Percentiles rank a stretch among this genome's conserved stretches.
Conservation (phyloP, 2,329 filamentous ascomycete genomes). For the Neopestalotiopsis clavispora region DNA sequence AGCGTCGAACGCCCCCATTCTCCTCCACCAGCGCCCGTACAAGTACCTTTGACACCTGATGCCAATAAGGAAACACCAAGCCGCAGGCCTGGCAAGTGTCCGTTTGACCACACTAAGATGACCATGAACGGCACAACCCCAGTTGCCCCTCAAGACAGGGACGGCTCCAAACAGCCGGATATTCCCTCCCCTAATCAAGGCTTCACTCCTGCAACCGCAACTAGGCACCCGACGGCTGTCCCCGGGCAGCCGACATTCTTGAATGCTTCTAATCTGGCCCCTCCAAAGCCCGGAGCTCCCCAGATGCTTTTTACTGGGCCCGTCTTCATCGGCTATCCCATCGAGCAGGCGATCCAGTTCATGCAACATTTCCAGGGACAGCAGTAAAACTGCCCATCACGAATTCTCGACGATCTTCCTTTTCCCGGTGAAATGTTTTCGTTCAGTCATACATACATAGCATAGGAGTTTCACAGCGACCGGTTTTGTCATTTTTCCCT, state of each 20-base stretch:
- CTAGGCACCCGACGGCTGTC: conserved; percentile 30
- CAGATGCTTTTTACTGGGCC: conserved; percentile 91
- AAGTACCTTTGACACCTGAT: conserved; percentile 47
- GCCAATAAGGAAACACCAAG: conserved; percentile 27
- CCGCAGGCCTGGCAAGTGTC: conserved; percentile 55
- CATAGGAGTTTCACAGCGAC: neutral
- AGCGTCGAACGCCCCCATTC: conserved; percentile 51
- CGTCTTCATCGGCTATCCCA: conserved; percentile 89
- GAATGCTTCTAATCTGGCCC: conserved; percentile 43
- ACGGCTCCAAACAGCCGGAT: conserved; percentile 26
- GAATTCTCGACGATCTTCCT: neutral
- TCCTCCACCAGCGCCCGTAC: conserved; percentile 62
- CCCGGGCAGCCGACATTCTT: conserved; percentile 57
- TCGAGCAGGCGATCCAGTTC: conserved; percentile 80
- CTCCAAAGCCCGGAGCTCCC: conserved; percentile 45
- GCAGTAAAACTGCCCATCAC: neutral
- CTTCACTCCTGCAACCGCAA: conserved; percentile 23
- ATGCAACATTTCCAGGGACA: conserved; percentile 63
- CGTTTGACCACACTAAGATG: conserved; percentile 59
- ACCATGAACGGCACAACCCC: conserved; percentile 33
- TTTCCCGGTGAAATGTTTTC: neutral
- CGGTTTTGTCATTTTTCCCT: neutral
- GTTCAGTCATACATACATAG: neutral
- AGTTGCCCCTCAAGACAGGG: conserved; percentile 28
- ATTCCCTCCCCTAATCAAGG: conserved; percentile 23